A percentile compares a stretch with the other conserved stretches of the same genome.
Evolutionary conservation across 1,139 yeast genomes (phyloP).

Genomic region (Sugiyamaella neomexicana): DNA sequence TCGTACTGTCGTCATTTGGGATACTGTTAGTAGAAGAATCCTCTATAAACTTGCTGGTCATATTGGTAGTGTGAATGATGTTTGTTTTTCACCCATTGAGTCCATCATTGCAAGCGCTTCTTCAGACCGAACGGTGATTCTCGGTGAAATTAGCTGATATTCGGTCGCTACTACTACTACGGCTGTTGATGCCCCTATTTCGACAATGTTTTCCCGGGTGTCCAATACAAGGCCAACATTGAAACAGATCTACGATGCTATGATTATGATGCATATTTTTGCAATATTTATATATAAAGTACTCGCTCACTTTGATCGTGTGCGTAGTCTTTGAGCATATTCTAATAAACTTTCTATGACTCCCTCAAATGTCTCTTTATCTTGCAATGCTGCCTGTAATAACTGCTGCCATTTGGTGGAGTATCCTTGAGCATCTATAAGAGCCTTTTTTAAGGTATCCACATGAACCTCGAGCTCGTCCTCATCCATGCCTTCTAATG

Average conservation of each 20-base stretch:
- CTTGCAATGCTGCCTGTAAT: constrained; percentile 47
- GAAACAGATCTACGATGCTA: not conserved
- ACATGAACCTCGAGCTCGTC: constrained; percentile 38
- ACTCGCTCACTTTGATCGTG: constrained; percentile 15
- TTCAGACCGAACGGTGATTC: constrained; percentile 34
- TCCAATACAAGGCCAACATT: no score
- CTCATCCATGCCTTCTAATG: constrained; percentile 40
- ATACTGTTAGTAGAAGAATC: constrained; percentile 51
- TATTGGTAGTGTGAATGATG: constrained; percentile 59
- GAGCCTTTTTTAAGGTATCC: constrained; percentile 33
- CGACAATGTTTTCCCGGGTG: no score
- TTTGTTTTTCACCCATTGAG: constrained; percentile 45
- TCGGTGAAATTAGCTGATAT: constrained; percentile 26
- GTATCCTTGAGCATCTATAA: constrained; percentile 41
- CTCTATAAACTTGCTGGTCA: constrained; percentile 54
- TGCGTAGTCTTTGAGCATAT: constrained; percentile 52
- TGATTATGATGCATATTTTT: not conserved
- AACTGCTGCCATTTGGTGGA: constrained; percentile 54
- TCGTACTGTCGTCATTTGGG: constrained; percentile 60
- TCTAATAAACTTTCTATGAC: constrained; percentile 73
- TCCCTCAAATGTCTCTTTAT: constrained; percentile 64
- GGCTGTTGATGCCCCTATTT: no score
- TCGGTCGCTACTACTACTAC: not conserved
- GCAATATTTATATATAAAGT: not conserved
- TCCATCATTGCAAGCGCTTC: constrained; percentile 30